phyloP scores from a whole-genome alignment of 2,329 filamentous ascomycete genomes.

The Fusarium temperatum region DNA sequence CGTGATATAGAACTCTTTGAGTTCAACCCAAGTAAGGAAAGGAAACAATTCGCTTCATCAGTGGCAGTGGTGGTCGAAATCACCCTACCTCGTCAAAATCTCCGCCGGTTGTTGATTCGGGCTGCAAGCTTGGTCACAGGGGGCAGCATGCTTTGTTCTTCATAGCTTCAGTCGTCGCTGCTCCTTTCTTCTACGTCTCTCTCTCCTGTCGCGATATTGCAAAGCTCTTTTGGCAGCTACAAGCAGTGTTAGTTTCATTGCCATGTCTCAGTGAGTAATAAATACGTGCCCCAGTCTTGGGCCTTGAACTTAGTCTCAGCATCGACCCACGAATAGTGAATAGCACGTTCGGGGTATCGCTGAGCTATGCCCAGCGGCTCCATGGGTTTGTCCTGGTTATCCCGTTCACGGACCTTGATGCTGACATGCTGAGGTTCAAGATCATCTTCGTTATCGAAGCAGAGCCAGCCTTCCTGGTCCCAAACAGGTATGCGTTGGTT shows the following conservation, averaged over 20 bases:
- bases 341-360: slow-evolving; percentile 58
- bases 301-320: slow-evolving; percentile 50
- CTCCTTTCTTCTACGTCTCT: slow-evolving; percentile 51
- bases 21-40: neutral
- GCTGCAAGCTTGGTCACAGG: neutral
- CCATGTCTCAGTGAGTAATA: neutral
- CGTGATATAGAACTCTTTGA: slow-evolving; percentile 7
- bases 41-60: slow-evolving; percentile 18
- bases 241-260: slow-evolving; percentile 26
- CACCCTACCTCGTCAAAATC: slow-evolving; percentile 2
- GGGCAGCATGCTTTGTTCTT: slow-evolving; percentile 13
- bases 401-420: slow-evolving; percentile 53
- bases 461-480: slow-evolving; percentile 52
- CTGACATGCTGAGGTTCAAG: slow-evolving; percentile 49
- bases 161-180: slow-evolving; percentile 49
- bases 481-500: slow-evolving; percentile 53
- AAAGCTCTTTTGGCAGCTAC: slow-evolving; percentile 48
- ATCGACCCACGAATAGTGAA: slow-evolving; percentile 57
- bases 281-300: slow-evolving; percentile 52
- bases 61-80: slow-evolving; percentile 5
- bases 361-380: slow-evolving; percentile 51
- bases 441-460: slow-evolving; percentile 52
- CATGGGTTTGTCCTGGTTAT: slow-evolving; percentile 49
- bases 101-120: neutral
- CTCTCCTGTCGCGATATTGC: slow-evolving; percentile 50